These are phyloP conservation scores for Fraxinus excelsior DNA, from an alignment of 257 asterid species.

Conservation along the genomic window DNA sequence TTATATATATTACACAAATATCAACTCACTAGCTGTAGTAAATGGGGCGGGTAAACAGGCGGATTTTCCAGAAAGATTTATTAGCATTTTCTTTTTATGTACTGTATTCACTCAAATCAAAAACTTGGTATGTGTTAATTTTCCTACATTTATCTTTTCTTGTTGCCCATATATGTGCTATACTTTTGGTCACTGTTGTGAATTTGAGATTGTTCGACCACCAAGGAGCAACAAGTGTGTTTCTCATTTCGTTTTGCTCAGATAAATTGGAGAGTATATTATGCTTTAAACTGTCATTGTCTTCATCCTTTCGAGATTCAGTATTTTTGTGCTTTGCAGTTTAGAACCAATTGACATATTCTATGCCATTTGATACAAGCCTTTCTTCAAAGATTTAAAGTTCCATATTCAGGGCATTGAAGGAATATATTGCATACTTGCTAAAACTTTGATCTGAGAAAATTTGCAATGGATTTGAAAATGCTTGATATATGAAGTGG, in stretches of 20 bases:
- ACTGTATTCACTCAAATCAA: slow-evolving; percentile 19
- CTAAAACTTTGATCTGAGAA: neutral
- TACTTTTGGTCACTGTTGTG: neutral
- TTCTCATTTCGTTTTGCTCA: neutral
- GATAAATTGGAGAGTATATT: neutral
- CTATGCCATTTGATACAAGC: neutral
- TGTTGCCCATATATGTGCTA: neutral
- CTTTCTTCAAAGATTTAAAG: neutral
- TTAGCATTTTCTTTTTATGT: slow-evolving; percentile 36
- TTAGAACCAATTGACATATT: neutral
- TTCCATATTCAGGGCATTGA: neutral
- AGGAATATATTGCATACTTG: neutral
- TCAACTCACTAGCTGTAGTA: neutral
- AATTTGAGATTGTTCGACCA: no score
- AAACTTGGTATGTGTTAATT: slow-evolving; percentile 40
- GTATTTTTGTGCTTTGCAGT: slow-evolving; percentile 3
- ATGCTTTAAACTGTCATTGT: neutral
- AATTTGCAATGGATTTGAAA: neutral
- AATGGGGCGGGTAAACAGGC: slow-evolving; percentile 11
- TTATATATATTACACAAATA: neutral
- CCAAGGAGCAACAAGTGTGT: neutral
- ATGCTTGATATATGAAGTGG: slow-evolving; percentile 7
- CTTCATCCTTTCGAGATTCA: slow-evolving; percentile 9
- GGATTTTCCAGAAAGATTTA: slow-evolving; percentile 29
- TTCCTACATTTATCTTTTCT: slow-evolving; percentile 14